Conservation (phyloP, 1,139 yeast species). For the Komagataea norvegica region DNA sequence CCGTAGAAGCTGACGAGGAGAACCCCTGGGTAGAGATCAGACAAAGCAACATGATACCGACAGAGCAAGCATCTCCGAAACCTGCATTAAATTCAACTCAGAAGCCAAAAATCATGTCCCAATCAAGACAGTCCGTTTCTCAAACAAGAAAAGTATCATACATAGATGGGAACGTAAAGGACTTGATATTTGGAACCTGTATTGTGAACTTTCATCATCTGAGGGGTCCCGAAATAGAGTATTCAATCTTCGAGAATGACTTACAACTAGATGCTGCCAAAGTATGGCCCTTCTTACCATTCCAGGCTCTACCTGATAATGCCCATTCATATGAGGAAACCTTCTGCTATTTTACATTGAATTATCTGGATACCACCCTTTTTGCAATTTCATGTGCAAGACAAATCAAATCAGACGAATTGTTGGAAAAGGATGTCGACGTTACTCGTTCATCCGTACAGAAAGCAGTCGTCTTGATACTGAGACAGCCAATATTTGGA, state of each 20-base stretch:
- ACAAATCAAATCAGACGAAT: constrained; percentile 64
- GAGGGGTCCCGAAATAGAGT: constrained; percentile 93
- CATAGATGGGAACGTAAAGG: constrained; percentile 21
- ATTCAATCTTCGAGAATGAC: constrained; percentile 72
- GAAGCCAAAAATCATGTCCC: not conserved
- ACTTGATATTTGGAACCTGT: constrained; percentile 72
- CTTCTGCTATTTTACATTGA: constrained; percentile 81
- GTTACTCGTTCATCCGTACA: constrained; percentile 88
- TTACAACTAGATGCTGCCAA: constrained; percentile 34
- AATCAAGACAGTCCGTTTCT: not conserved
- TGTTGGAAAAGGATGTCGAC: constrained; percentile 55
- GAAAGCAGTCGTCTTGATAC: constrained; percentile 83
- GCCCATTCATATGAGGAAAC: constrained; percentile 91
- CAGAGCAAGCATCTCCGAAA: not conserved
- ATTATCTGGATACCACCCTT: constrained; percentile 69
- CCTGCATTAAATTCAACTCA: not conserved
- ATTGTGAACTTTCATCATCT: constrained; percentile 92
- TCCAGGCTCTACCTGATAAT: constrained; percentile 95
- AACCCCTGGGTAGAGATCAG: constrained; percentile 22
- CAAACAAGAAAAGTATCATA: constrained; percentile 15
- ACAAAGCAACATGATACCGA: not conserved
- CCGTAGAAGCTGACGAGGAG: constrained; percentile 8
- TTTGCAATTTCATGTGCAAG: constrained; percentile 94
- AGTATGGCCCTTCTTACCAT: constrained; percentile 86
- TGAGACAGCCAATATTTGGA: constrained; percentile 80